These are phyloP conservation scores for Macrotyloma uniflorum DNA, from an alignment of 306 rosid species.

Conservation along the genomic window DNA sequence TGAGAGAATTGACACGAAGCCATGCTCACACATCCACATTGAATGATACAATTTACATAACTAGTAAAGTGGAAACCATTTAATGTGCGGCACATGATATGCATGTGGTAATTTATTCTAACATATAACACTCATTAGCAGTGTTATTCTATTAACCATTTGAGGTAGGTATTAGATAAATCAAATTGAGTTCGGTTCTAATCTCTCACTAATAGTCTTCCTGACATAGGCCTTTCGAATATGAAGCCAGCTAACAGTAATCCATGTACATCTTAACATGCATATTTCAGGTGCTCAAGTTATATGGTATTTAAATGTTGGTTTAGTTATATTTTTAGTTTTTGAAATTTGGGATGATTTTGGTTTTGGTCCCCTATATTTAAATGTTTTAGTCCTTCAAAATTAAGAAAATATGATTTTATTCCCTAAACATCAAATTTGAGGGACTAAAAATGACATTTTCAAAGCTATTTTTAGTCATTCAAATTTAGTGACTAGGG, in stretches of 20 bases:
- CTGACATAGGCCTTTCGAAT: not conserved
- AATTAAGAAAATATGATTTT: too few species aligned
- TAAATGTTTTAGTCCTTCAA: too few species aligned
- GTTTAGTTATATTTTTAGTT: too few species aligned
- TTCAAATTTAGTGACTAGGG: too few species aligned
- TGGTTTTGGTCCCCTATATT: too few species aligned
- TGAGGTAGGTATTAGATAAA: not conserved
- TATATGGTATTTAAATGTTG: too few species aligned
- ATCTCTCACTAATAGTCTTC: not conserved
- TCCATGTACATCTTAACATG: not conserved
- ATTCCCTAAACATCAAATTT: too few species aligned
- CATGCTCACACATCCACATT: not conserved
- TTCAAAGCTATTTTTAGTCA: too few species aligned
- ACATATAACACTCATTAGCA: not conserved
- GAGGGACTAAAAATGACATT: too few species aligned
- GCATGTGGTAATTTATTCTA: not conserved
- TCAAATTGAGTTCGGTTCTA: not conserved
- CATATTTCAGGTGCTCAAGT: not conserved
- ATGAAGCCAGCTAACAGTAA: not conserved
- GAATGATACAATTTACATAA: not conserved
- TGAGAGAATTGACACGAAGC: not conserved
- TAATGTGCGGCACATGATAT: not conserved
- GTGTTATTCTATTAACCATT: not conserved
- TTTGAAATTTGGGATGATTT: too few species aligned
- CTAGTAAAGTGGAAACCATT: not conserved